Conservation (phyloP, 306 rosid species). For the Macrotyloma uniflorum region DNA sequence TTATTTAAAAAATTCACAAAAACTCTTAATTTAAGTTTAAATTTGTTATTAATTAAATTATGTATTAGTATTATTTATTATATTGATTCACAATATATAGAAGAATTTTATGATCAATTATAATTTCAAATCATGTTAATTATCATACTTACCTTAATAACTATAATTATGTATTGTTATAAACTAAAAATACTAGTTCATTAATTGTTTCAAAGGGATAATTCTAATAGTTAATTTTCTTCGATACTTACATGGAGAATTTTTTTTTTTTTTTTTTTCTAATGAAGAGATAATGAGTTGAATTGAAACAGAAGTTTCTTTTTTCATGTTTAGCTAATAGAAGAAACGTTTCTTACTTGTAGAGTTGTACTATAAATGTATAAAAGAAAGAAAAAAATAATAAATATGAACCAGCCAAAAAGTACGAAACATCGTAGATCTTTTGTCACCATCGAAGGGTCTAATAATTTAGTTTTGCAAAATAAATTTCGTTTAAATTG, state of each 20-base stretch:
- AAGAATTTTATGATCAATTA: no score
- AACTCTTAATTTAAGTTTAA: no score
- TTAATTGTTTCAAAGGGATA: no score
- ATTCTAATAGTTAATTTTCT: background rate
- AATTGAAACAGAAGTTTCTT: slow-evolving; percentile 8
- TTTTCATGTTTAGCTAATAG: background rate
- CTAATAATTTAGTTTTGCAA: background rate
- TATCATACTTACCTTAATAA: no score
- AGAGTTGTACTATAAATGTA: background rate
- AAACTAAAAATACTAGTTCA: no score
- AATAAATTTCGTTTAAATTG: background rate
- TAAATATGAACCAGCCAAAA: background rate
- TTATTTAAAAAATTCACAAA: no score
- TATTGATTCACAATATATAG: no score
- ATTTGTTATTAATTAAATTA: no score
- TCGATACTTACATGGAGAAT: background rate
- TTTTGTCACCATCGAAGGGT: background rate
- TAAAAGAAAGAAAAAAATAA: background rate
- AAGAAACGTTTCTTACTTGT: background rate
- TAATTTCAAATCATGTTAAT: no score
- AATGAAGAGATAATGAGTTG: background rate
- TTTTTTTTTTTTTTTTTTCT: no score
- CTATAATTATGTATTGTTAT: no score
- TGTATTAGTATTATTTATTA: no score
- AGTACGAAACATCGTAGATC: background rate